Conservation (phyloP, 2,329 filamentous ascomycete genomes). For the Fonsecaea monophora region DNA sequence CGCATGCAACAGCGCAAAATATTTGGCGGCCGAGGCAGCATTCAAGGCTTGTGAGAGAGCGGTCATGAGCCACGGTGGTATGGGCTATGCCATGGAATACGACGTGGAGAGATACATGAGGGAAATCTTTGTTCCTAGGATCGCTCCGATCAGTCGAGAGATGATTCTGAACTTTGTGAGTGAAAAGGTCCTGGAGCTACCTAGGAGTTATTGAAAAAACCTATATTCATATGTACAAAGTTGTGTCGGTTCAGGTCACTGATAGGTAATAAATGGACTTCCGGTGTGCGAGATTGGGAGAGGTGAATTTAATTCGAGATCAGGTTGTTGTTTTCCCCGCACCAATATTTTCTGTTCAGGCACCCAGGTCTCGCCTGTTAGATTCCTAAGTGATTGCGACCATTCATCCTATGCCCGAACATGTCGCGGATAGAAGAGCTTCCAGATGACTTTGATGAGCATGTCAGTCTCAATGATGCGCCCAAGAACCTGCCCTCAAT, state of each 20-base stretch:
- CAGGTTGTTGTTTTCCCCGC: conserved; percentile 1
- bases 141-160: conserved; percentile 65
- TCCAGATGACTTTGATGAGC: conserved; percentile 58
- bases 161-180: conserved; percentile 57
- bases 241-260: neutral
- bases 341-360: neutral
- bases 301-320: conserved; percentile 13
- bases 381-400: neutral
- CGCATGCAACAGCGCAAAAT: conserved; percentile 74
- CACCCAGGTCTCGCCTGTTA: neutral
- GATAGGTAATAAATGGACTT: neutral
- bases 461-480: conserved; percentile 50
- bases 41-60: conserved; percentile 67
- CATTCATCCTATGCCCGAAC: neutral
- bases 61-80: conserved; percentile 65
- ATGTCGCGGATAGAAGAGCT: conserved; percentile 56
- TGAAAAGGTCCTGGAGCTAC: conserved; percentile 53
- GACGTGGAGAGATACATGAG: conserved; percentile 67
- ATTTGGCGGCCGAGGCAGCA: conserved; percentile 63
- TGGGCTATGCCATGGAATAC: conserved; percentile 70
- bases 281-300: neutral
- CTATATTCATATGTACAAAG: neutral
- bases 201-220: conserved; percentile 50
- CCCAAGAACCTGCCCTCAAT: conserved; percentile 35
- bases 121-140: conserved; percentile 65